Base-by-base conservation (phyloP, 106 monocot genomes). In the Dendrobium officinale region DNA sequence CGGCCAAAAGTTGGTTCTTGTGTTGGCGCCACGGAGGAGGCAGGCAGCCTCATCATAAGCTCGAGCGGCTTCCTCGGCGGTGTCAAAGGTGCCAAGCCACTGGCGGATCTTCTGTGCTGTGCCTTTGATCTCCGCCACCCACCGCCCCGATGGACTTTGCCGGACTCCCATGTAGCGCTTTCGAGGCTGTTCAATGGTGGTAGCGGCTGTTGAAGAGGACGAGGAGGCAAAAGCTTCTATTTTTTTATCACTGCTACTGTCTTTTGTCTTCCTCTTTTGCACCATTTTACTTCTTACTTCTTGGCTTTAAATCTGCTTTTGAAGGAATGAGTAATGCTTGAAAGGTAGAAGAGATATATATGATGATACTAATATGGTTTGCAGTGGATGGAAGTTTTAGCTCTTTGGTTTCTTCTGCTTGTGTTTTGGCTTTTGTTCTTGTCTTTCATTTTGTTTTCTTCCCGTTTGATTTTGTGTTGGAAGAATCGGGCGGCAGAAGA, bases 41-140 rank as follows among this genome's bases (percentile, higher is more conserved):
- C 82, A 82, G 77, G 82, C 82, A 20, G 82, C 82, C 77, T 77
- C 82, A 31, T 82, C 82, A 31, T 82, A 82, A 17, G 82, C 82
- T 24, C 77, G 45, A 4, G 82, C 82, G 4, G 82, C 82, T 7
- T 45, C 75, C 75, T 87, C 87, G 0, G 87, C 87, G 13, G 87
- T 87, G 75, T 87, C 87, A 55, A 87, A 87, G 75, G 87, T 87
- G 7, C 87, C 87, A 11, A 87, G 84, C 87, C 87, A 87, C 31
- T 84, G 77, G 16, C 87, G 61, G 9, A 82, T 82, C 77, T 82
- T 82, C 31, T 82, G 82, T 8, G 77, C 43, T 3, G 82, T 82
- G 45, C 67, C 82, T 61, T 82, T 82, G 44, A 82, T 82, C 77
- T 82, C 82, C 2, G 82, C 82, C 67, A 82, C 82, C 82, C 82